phyloP scores from a whole-genome alignment of 257 asterid genomes.

The Nemophila menziesii region DNA sequence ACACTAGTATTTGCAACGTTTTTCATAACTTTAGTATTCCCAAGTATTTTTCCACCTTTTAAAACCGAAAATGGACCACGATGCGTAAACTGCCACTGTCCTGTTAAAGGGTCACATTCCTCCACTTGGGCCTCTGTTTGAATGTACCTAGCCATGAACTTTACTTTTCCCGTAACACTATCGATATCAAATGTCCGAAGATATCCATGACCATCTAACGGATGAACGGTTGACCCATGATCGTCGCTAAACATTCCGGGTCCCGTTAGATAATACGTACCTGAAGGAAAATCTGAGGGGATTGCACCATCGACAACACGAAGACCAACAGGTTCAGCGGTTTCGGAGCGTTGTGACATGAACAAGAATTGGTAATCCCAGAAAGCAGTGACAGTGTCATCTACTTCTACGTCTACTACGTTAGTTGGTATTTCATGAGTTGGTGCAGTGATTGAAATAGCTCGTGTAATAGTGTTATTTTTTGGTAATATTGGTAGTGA shows the following conservation, averaged over 20 bases:
- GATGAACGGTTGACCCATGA: conserved; percentile 98
- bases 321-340: conserved; percentile 47
- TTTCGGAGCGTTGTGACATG: conserved; percentile 83
- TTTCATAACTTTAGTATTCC: conserved; percentile 95
- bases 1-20: conserved; percentile 99
- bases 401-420: conserved; percentile 19
- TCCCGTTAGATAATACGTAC: conserved; percentile 77
- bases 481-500: conserved; percentile 29
- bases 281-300: conserved; percentile 69
- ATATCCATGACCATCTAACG: conserved; percentile 91
- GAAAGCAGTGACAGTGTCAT: conserved; percentile 59
- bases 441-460: conserved; percentile 55
- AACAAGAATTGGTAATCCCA: conserved; percentile 91
- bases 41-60: conserved; percentile 75
- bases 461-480: conserved; percentile 28
- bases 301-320: conserved; percentile 68
- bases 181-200: conserved; percentile 52
- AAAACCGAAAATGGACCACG: conserved; percentile 95
- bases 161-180: conserved; percentile 31
- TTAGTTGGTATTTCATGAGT: conserved; percentile 13
- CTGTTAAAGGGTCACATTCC: conserved; percentile 75
- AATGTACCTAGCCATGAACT: conserved; percentile 81
- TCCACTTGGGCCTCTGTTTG: conserved; percentile 89
- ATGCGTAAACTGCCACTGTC: conserved; percentile 88
- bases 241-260: conserved; percentile 90